A percentile compares a stretch with the other conserved stretches of the same genome.
Evolutionary conservation across 495 filamentous ascomycete species (phyloP).

Genomic region (Aspergillus cavernicola): DNA sequence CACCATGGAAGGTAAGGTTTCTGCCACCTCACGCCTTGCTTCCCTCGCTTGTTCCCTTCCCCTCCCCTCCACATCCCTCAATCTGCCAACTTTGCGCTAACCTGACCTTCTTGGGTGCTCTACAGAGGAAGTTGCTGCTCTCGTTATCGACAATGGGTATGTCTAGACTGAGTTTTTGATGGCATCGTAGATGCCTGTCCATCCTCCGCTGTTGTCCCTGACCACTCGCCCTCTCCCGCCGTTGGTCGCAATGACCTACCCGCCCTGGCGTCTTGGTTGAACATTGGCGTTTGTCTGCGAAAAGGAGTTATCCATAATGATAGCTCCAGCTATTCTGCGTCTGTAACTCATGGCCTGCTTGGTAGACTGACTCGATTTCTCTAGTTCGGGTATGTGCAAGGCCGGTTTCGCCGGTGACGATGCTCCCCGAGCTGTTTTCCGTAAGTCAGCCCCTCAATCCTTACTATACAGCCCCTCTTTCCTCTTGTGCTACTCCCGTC

Average conservation of each 20-base stretch:
- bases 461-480: background rate
- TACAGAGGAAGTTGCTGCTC: constrained; percentile 99
- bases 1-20: constrained; percentile 77
- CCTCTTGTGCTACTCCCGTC: constrained; percentile 4
- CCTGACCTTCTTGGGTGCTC: constrained; percentile 23
- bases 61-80: constrained; percentile 16
- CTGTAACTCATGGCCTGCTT: constrained; percentile 1
- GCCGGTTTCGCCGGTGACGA: constrained; percentile 99
- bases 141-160: constrained; percentile 99
- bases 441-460: constrained; percentile 65
- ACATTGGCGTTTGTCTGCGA: background rate
- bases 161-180: constrained; percentile 34
- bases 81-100: constrained; percentile 47
- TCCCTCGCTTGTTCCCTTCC: constrained; percentile 20
- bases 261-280: background rate
- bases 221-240: constrained; percentile 3
- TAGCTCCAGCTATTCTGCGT: background rate
- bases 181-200: constrained; percentile 12
- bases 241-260: constrained; percentile 1
- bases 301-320: background rate
- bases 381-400: constrained; percentile 99
- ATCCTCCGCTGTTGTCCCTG: constrained; percentile 9
- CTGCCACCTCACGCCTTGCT: constrained; percentile 36
- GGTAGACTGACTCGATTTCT: constrained; percentile 19
- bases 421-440: constrained; percentile 99